A percentile compares a stretch with the other conserved stretches of the same genome.
These are phyloP conservation scores for Yarrowia deformans DNA, from an alignment of 805 yeast genomes.

Conservation along the genomic window DNA sequence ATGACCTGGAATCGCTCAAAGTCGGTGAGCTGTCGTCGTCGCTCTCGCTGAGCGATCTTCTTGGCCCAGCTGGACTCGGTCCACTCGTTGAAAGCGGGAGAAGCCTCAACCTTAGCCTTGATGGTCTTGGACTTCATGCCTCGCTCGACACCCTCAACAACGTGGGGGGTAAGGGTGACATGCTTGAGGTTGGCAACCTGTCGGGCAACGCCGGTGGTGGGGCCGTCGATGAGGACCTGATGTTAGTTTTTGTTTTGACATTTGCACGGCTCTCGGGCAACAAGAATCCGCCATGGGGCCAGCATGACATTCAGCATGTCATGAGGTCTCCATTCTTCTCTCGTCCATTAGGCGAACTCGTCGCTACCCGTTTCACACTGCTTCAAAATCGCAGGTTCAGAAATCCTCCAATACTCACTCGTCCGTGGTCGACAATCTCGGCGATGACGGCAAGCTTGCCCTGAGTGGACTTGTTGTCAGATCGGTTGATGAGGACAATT, in stretches of 20 bases:
- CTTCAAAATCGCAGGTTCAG: neutral
- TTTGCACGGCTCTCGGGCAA: too few species aligned
- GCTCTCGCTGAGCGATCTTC: conserved; percentile 94
- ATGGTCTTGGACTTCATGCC: conserved; percentile 89
- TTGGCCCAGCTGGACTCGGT: conserved; percentile 94
- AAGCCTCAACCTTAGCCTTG: conserved; percentile 91
- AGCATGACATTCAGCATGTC: neutral
- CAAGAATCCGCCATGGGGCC: too few species aligned
- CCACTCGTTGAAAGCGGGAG: conserved; percentile 91
- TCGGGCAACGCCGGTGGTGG: conserved; percentile 85
- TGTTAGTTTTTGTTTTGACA: neutral
- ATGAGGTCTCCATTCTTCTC: too few species aligned
- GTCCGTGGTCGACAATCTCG: conserved; percentile 98
- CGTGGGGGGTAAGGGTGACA: conserved; percentile 92
- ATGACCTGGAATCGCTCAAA: conserved; percentile 99
- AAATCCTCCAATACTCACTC: conserved; percentile 61
- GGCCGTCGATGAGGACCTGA: conserved; percentile 84
- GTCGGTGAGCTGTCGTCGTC: conserved; percentile 91
- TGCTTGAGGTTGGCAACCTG: conserved; percentile 88
- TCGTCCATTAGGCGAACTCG: neutral
- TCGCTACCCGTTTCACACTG: neutral
- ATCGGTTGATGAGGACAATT: conserved; percentile 90
- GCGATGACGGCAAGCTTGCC: conserved; percentile 95
- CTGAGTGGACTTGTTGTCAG: conserved; percentile 56
- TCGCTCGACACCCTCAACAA: conserved; percentile 86